Evolutionary conservation across 1,139 yeast genomes (phyloP).

Genomic region (Scheffersomyces parashehatae): DNA sequence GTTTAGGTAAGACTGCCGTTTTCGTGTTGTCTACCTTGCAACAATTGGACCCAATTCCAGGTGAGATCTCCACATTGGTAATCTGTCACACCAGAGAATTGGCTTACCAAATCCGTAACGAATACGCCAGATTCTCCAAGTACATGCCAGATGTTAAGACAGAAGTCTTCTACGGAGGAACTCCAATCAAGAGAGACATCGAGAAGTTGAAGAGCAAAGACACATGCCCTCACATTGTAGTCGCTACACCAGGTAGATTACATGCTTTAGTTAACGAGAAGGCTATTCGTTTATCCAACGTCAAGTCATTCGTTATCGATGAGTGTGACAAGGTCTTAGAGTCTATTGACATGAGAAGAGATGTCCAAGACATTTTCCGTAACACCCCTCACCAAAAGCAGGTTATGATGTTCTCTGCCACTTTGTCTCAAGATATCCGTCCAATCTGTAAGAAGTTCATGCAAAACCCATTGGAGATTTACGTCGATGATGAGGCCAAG

Average conservation of each 20-base stretch:
- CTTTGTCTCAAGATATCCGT: slow-evolving; percentile 90
- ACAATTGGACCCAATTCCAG: slow-evolving; percentile 96
- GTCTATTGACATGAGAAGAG: slow-evolving; percentile 93
- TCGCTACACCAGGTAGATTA: slow-evolving; percentile 98
- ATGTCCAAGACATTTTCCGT: slow-evolving; percentile 96
- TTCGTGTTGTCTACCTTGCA: slow-evolving; percentile 94
- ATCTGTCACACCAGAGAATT: slow-evolving; percentile 98
- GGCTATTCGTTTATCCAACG: slow-evolving; percentile 80
- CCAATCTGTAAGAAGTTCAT: slow-evolving; percentile 97
- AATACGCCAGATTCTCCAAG: slow-evolving; percentile 95
- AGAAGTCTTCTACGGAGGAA: slow-evolving; percentile 97
- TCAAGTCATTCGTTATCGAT: slow-evolving; percentile 93
- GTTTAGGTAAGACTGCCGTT: slow-evolving; percentile 99
- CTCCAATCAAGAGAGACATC: slow-evolving; percentile 81
- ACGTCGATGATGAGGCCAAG: slow-evolving; percentile 97
- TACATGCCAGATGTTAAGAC: slow-evolving; percentile 98
- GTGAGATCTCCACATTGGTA: slow-evolving; percentile 92
- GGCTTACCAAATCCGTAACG: slow-evolving; percentile 97
- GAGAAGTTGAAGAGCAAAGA: slow-evolving; percentile 90
- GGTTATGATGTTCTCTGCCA: slow-evolving; percentile 99
- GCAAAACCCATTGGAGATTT: slow-evolving; percentile 97
- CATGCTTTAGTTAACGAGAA: slow-evolving; percentile 93
- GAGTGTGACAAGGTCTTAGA: slow-evolving; percentile 99
- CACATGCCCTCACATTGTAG: slow-evolving; percentile 94
- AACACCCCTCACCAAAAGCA: slow-evolving; percentile 98